phyloP scores from a whole-genome alignment of 2,329 filamentous ascomycete genomes.

The Malbranchea zuffiana region DNA sequence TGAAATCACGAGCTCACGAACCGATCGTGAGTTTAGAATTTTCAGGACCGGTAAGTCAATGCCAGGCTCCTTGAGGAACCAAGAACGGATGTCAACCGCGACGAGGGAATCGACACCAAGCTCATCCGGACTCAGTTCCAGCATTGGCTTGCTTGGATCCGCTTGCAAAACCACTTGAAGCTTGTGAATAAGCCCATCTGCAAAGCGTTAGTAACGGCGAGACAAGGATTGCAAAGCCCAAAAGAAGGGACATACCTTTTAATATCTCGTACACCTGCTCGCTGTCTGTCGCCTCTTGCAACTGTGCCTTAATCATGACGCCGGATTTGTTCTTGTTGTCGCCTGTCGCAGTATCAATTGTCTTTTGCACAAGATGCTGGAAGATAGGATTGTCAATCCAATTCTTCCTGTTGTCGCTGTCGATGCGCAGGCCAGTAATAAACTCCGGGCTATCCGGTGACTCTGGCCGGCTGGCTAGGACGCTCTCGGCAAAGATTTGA shows the following conservation, averaged over 20 bases:
- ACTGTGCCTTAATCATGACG: background rate
- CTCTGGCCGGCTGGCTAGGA: slow-evolving; percentile 32
- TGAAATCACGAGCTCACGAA: background rate
- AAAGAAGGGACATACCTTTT: background rate
- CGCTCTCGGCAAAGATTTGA: slow-evolving; percentile 43
- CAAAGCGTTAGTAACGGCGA: background rate
- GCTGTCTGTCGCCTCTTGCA: background rate
- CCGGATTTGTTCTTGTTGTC: background rate
- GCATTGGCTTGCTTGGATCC: background rate
- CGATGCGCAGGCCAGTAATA: slow-evolving; percentile 13
- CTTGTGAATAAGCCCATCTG: slow-evolving; percentile 30
- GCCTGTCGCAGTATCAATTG: background rate
- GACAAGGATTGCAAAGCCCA: background rate
- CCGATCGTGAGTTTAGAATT: slow-evolving; percentile 4
- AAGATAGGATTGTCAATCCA: slow-evolving; percentile 37
- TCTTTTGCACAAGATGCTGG: background rate
- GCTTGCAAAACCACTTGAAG: slow-evolving; percentile 25
- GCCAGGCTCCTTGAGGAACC: slow-evolving; percentile 11
- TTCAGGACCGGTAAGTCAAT: slow-evolving; percentile 14
- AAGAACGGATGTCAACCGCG: slow-evolving; percentile 13
- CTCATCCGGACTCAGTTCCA: slow-evolving; percentile 5
- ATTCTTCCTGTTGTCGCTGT: slow-evolving; percentile 16
- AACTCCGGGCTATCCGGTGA: slow-evolving; percentile 14
- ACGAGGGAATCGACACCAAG: slow-evolving; percentile 14
- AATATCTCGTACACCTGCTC: background rate